Evolutionary conservation across 2,329 filamentous ascomycete species (phyloP).

Genomic region (Aspergillus pseudonomiae): DNA sequence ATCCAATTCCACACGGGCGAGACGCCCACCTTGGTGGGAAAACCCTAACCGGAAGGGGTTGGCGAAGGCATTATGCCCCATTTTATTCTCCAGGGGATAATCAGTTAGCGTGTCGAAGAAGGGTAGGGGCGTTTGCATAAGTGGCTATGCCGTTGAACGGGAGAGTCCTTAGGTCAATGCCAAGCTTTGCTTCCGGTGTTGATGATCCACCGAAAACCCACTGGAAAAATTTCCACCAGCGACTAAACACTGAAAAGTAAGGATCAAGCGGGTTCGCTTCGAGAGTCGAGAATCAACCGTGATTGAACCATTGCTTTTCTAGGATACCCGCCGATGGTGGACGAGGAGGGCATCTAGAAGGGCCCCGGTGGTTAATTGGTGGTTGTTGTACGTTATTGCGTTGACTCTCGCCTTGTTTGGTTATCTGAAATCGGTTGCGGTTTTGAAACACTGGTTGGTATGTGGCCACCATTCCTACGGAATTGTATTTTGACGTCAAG

Average conservation of each 20-base stretch:
- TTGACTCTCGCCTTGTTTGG: background rate
- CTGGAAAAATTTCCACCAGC: conserved; percentile 4
- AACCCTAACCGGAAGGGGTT: background rate
- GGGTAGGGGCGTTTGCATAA: conserved; percentile 3
- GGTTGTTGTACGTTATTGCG: background rate
- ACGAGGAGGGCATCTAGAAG: background rate
- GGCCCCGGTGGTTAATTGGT: background rate
- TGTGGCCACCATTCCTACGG: conserved; percentile 9
- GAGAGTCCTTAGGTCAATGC: conserved; percentile 8
- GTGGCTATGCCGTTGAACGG: conserved; percentile 11
- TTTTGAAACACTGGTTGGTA: conserved; percentile 12
- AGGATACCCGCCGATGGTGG: conserved; percentile 4
- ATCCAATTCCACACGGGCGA: background rate
- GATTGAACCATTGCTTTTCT: conserved; percentile 6
- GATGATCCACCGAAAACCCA: conserved; percentile 13
- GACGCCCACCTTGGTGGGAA: background rate
- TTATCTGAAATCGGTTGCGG: background rate
- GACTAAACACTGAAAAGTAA: background rate
- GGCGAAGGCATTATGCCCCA: background rate
- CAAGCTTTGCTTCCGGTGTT: conserved; percentile 23
- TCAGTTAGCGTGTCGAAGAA: background rate
- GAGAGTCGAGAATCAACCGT: background rate
- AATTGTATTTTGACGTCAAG: conserved; percentile 2
- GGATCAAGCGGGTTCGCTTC: background rate
- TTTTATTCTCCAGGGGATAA: background rate